These are phyloP conservation scores for Quercus ilex DNA, from an alignment of 306 rosid species.

Conservation along the genomic window DNA sequence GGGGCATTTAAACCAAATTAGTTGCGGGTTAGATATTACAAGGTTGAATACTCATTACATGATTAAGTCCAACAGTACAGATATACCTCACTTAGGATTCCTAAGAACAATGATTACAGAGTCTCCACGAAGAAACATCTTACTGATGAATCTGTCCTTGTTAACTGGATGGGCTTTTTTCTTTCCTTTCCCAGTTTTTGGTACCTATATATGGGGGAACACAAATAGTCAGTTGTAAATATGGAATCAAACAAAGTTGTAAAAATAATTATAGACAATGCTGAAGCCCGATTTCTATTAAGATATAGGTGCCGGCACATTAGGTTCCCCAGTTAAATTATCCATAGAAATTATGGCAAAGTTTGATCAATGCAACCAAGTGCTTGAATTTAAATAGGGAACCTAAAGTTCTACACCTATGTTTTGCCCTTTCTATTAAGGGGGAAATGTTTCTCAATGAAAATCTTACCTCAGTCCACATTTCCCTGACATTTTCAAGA, in stretches of 20 bases:
- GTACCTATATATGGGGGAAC: slow-evolving; percentile 46
- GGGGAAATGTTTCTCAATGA: not conserved
- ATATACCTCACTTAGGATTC: slow-evolving; percentile 70
- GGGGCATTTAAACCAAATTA: not conserved
- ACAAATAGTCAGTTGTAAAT: not conserved
- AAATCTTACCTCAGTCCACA: slow-evolving; percentile 92
- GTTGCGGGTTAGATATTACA: not conserved
- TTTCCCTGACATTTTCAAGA: slow-evolving; percentile 91
- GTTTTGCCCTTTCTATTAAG: too few species aligned
- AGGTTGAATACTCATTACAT: not conserved
- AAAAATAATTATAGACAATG: not conserved
- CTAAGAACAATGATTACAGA: slow-evolving; percentile 89
- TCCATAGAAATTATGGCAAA: too few species aligned
- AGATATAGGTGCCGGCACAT: not conserved
- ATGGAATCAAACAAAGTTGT: too few species aligned
- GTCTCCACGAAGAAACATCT: slow-evolving; percentile 89
- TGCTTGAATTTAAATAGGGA: too few species aligned
- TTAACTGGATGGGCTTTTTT: slow-evolving; percentile 85
- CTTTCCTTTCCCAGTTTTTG: slow-evolving; percentile 90
- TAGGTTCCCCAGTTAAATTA: too few species aligned
- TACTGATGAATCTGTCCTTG: slow-evolving; percentile 91
- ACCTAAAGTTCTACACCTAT: too few species aligned
- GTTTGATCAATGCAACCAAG: too few species aligned
- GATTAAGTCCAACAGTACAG: not conserved
- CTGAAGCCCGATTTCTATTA: not conserved